These are phyloP conservation scores for Narthecium ossifragum DNA, from an alignment of 106 monocot genomes.

Conservation along the genomic window DNA sequence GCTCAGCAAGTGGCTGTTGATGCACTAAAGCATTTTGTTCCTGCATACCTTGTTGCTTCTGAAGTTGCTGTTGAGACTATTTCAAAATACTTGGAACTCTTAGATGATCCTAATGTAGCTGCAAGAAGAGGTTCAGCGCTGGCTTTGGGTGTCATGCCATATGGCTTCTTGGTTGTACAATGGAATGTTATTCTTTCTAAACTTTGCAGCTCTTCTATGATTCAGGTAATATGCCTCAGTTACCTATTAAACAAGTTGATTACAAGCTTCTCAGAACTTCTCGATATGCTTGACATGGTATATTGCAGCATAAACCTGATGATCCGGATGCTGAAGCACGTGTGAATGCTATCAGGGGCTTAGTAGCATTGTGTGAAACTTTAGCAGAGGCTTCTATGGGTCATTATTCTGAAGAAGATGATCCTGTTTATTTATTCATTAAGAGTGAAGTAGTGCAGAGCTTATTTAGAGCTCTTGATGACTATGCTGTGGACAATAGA, in stretches of 20 bases:
- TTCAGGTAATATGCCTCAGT: constrained; percentile 44
- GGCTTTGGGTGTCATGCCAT: constrained; percentile 81
- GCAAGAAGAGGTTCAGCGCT: constrained; percentile 94
- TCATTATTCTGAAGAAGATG: constrained; percentile 26
- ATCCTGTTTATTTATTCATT: constrained; percentile 44
- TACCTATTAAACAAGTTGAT: too few relatives aligned
- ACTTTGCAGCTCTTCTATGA: constrained; percentile 60
- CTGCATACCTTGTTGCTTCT: constrained; percentile 51
- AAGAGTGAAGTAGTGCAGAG: constrained; percentile 65
- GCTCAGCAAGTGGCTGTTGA: constrained; percentile 74
- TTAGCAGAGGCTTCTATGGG: constrained; percentile 23
- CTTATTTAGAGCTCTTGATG: constrained; percentile 82
- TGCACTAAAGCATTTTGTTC: constrained; percentile 73
- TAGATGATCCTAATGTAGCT: constrained; percentile 91
- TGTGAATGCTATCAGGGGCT: constrained; percentile 69
- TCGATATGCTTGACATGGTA: too few relatives aligned
- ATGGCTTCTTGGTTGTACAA: constrained; percentile 42
- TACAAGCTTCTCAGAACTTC: too few relatives aligned
- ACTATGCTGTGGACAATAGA: constrained; percentile 93
- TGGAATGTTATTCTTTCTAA: constrained; percentile 52
- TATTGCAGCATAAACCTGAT: constrained; percentile 75
- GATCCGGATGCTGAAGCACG: constrained; percentile 93
- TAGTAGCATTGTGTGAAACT: constrained; percentile 86
- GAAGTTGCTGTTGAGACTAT: constrained; percentile 30
- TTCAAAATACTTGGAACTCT: constrained; percentile 56